A percentile compares a stretch with the other conserved stretches of the same genome.
Evolutionary conservation across 805 yeast species (phyloP).

Genomic region (Yarrowia yakushimensis): DNA sequence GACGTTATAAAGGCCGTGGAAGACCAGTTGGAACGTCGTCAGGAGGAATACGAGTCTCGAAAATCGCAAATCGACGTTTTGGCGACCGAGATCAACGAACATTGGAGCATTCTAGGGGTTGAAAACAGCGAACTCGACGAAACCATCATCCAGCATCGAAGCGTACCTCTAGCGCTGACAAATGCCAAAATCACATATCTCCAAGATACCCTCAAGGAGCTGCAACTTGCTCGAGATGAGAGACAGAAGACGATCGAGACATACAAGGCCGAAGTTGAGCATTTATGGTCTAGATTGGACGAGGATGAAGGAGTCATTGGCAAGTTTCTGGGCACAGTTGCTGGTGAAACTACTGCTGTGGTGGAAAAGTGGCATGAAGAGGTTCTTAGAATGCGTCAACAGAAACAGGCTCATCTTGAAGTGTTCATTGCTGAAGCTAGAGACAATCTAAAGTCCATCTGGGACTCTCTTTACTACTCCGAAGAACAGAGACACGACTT

Average conservation of each 20-base stretch:
- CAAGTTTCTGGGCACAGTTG: not conserved
- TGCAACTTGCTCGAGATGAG: not conserved
- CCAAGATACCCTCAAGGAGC: not conserved
- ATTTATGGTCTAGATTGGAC: not conserved
- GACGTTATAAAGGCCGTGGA: not conserved
- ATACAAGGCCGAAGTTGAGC: not conserved
- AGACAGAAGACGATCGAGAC: not conserved
- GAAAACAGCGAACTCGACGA: conserved; percentile 14
- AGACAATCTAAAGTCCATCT: conserved; percentile 53
- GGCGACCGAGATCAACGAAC: conserved; percentile 1
- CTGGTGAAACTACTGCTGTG: not conserved
- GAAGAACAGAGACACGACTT: conserved; percentile 50
- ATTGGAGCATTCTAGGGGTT: conserved; percentile 6
- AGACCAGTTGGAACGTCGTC: not conserved
- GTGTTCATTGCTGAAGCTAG: conserved; percentile 64
- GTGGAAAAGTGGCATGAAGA: conserved; percentile 43
- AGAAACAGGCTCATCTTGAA: conserved; percentile 62
- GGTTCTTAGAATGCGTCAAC: conserved; percentile 52
- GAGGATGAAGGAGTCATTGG: not conserved
- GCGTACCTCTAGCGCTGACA: not conserved
- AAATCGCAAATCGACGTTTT: not conserved
- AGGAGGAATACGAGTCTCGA: not conserved
- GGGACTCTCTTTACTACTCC: conserved; percentile 61
- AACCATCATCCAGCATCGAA: conserved; percentile 1
- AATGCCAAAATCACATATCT: not conserved